Base-by-base conservation (phyloP, 257 asterid genomes). In the Lycium ferocissimum region DNA sequence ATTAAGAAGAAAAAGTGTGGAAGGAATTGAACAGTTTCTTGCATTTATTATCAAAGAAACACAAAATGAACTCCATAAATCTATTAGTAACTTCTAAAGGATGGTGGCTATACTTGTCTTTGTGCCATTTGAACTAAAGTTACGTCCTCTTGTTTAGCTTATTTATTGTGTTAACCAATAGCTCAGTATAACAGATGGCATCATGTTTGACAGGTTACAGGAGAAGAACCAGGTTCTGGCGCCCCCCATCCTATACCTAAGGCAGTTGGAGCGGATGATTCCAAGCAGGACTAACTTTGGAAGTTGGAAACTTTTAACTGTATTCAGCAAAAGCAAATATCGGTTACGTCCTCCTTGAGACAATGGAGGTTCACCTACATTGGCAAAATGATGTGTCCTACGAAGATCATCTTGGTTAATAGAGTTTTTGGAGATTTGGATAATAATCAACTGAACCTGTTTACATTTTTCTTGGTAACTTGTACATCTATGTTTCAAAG, bases 221-320 rank as follows among this genome's bases (percentile, higher is more conserved):
- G 90, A 73, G 92, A 87, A 76, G 92, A 86, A 76, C 85, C 85
- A 78, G 84, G 81, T 73, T 20, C 84, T 65, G 89, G 86, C 65
- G 73, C 88, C 53, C 81, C 90, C 15, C 91, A 89, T 72, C 86
- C 92, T 81, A 72, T 87, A 22, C 88, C 75, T 4, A 89, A 91
- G 82, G 70, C 91, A 47, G 90, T 83, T 5, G 91, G 86, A 59
- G 85, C 80, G 51, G 92, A 88, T 80, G 89, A 89, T 59, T 71
- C 59, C 89, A 94, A 94, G 91, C 89, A 84, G 78, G 97, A 93
- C 67, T 94, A 83, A 88, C 53, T 85, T 57, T 69, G 71, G 84
- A 80, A 66, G 56, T 59, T 58, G 12, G 54, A 20, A 65, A 17
- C 79, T 59, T 26, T 73, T 17, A 54, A n/a, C 56, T 75, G 54